Evolutionary conservation across 495 filamentous ascomycete species (phyloP), one percentile per base, ranked within the genome.

Genomic region (Annulohypoxylon maeteangense): DNA sequence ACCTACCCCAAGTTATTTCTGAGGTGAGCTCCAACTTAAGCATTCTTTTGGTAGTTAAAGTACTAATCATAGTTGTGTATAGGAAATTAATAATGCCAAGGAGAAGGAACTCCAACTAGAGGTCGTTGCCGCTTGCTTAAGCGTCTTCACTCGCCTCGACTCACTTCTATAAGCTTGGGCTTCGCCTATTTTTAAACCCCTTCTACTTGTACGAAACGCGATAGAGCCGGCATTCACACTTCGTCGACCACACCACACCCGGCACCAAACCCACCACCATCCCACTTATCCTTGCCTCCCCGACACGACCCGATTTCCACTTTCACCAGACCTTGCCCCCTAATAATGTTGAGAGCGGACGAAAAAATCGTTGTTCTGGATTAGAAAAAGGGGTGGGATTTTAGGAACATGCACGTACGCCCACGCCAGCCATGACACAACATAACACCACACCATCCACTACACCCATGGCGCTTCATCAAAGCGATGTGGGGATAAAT

Each of bases 71-170:
- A 10, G 38, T 18, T 7, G 27, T 32, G 5, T 50, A 36, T 48
- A 87, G 71, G 95, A 99, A 78, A 83, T 97, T 71, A 93, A 90
- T 74, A 90, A 86, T 68, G 86, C 83, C 68, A 94, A 92, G 81
- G 94, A 98, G 61, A 95, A 91, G 80, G 95, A 99, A 75, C 85
- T 99, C 68, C 95, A 99, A 75, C 83, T 99, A 74, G 95, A 99
- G 88, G 95, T 98, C 74, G 92, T 98, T 56, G 93, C 95, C 51
- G 95, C 95, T 66, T 97, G 94, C 81, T 85, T 98, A 80, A 97
- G 91, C 83, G 95, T 98, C 74, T 98, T 97, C 79, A 98, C 95
- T 62, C 88, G 95, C 81, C 89, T 98, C 74, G 95, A 98, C 83
- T 98, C 95, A 18, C 84, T 97, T 55, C 89, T 98, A 76, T 97